These are phyloP conservation scores for Spizellomyces sp. DNA, from an alignment of 192 early-diverging fungal genomes.

Conservation along the genomic window DNA sequence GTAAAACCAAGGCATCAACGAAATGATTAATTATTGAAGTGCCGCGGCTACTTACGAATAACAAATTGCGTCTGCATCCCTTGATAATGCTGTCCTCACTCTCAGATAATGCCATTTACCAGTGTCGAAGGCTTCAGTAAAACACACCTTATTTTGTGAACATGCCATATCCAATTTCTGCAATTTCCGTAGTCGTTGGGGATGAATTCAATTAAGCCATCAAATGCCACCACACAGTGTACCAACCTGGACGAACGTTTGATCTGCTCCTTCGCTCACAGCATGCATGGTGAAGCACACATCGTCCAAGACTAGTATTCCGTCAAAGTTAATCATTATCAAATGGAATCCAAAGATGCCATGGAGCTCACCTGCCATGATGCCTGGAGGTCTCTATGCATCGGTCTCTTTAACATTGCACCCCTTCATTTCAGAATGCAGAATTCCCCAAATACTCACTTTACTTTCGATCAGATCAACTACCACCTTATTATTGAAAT, in stretches of 20 bases:
- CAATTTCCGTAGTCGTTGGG: neutral
- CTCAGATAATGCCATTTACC: slow-evolving; percentile 32
- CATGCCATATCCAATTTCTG: slow-evolving; percentile 51
- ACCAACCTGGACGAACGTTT: slow-evolving; percentile 49
- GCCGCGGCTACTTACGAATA: slow-evolving; percentile 41
- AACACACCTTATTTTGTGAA: slow-evolving; percentile 34
- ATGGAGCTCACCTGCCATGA: slow-evolving; percentile 53
- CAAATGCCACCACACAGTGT: neutral
- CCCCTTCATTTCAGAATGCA: neutral
- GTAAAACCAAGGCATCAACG: slow-evolving; percentile 45
- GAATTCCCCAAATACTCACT: slow-evolving; percentile 10
- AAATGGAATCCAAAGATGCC: neutral
- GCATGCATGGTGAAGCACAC: slow-evolving; percentile 98
- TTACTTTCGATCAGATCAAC: slow-evolving; percentile 98
- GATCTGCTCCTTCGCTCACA: slow-evolving; percentile 61
- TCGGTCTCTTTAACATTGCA: slow-evolving; percentile 25
- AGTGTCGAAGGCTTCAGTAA: slow-evolving; percentile 34
- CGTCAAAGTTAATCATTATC: slow-evolving; percentile 47
- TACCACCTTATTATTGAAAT: slow-evolving; percentile 99
- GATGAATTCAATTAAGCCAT: no score
- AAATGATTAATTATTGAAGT: slow-evolving; percentile 54
- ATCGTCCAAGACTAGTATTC: slow-evolving; percentile 80
- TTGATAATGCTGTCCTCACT: slow-evolving; percentile 46
- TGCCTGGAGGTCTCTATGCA: slow-evolving; percentile 77
- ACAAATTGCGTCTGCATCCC: slow-evolving; percentile 54